phyloP scores from a whole-genome alignment of 257 asterid species.

The Leonotis leonurus region DNA sequence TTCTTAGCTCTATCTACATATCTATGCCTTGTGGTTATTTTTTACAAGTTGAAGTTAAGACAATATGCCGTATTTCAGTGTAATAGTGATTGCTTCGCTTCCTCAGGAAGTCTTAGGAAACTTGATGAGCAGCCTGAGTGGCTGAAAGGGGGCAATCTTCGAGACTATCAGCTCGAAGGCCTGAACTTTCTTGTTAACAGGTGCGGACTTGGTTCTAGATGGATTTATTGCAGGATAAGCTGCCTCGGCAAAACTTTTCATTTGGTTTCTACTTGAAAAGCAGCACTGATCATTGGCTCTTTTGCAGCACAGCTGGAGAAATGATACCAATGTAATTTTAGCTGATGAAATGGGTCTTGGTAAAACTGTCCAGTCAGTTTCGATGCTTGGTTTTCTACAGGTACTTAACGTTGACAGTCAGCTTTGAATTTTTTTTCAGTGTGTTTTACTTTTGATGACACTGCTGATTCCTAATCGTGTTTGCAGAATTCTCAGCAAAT shows the following conservation, averaged over 20 bases:
- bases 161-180: conserved; percentile 99
- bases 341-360: conserved; percentile 99
- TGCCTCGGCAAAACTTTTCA: conserved; percentile 4
- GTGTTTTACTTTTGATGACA: conserved; percentile 2
- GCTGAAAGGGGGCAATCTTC: conserved; percentile 95
- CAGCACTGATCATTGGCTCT: conserved; percentile 44
- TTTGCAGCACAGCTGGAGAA: conserved; percentile 88
- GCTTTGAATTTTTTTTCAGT: neutral
- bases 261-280: conserved; percentile 11
- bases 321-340: conserved; percentile 92
- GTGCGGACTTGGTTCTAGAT: conserved; percentile 42
- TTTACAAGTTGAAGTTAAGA: neutral
- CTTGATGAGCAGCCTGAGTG: conserved; percentile 98
- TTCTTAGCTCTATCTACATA: neutral
- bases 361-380: conserved; percentile 96
- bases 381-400: conserved; percentile 99
- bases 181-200: conserved; percentile 95
- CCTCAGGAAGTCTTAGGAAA: conserved; percentile 89
- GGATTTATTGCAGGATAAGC: conserved; percentile 2
- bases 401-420: conserved; percentile 28
- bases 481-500: conserved; percentile 88
- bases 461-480: conserved; percentile 14
- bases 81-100: conserved; percentile 6
- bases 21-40: neutral
- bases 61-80: neutral